These are phyloP conservation scores for Nitzschia palea DNA, from an alignment of 108 stramenopile genomes.

Conservation along the genomic window DNA sequence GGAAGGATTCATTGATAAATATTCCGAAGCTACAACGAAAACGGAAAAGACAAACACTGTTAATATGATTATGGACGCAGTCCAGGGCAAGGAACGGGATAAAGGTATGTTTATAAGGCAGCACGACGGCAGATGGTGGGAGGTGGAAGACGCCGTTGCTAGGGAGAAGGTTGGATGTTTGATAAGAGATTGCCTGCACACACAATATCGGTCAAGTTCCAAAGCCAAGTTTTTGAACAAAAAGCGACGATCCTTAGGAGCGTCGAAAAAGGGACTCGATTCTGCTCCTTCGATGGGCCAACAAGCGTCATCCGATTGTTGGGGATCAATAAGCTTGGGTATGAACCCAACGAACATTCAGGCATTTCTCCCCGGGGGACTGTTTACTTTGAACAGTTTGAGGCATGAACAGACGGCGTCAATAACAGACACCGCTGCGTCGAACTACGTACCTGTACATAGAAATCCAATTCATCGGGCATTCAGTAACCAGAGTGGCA, in stretches of 20 bases:
- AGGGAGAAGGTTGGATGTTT: constrained; percentile 24
- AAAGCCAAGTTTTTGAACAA: constrained; percentile 17
- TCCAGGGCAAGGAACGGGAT: neutral
- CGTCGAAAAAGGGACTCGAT: neutral
- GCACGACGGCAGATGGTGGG: constrained; percentile 21
- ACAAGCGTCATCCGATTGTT: neutral
- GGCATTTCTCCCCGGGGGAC: too few relatives aligned
- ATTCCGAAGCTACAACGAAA: constrained; percentile 9
- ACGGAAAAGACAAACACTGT: constrained; percentile 19
- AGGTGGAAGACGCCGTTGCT: constrained; percentile 14
- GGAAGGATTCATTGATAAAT: neutral
- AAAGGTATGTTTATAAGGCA: constrained; percentile 6
- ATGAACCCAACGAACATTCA: too few relatives aligned
- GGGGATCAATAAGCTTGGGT: too few relatives aligned
- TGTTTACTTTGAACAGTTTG: too few relatives aligned
- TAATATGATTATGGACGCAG: constrained; percentile 1
- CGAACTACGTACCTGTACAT: too few relatives aligned
- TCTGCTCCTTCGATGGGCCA: neutral
- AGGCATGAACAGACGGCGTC: too few relatives aligned
- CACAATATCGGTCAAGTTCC: constrained; percentile 19
- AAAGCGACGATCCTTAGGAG: too few relatives aligned
- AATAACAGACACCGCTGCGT: too few relatives aligned
- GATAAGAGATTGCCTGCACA: constrained; percentile 14
- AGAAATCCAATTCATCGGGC: too few relatives aligned
- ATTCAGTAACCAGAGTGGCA: too few relatives aligned